phyloP scores from a whole-genome alignment of 2,329 filamentous ascomycete species.

The Colletotrichum horii region DNA sequence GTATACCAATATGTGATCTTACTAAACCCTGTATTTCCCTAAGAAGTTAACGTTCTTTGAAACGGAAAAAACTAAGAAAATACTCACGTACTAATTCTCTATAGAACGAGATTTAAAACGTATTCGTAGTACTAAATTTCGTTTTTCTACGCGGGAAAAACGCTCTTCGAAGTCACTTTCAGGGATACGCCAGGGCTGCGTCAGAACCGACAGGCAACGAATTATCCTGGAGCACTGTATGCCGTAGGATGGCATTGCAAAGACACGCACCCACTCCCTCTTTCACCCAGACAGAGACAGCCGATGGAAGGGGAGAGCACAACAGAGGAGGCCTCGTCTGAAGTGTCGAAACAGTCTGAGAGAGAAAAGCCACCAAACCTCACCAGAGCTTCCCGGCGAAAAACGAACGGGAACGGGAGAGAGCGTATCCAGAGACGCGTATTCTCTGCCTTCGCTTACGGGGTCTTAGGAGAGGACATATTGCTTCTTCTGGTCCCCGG shows the following conservation, averaged over 20 bases:
- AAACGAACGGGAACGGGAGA: not conserved
- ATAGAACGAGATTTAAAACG: too few species aligned
- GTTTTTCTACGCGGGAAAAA: too few species aligned
- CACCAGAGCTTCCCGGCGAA: not conserved
- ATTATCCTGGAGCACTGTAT: too few species aligned
- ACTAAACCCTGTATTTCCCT: too few species aligned
- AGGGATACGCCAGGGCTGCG: too few species aligned
- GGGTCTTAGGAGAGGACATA: not conserved
- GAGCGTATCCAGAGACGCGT: not conserved
- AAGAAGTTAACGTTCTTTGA: too few species aligned
- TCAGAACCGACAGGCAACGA: too few species aligned
- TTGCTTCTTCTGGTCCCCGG: not conserved
- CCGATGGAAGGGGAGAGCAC: not conserved
- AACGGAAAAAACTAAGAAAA: too few species aligned
- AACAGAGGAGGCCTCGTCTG: not conserved
- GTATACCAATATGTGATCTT: too few species aligned
- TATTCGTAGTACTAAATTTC: too few species aligned
- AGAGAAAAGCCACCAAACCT: not conserved
- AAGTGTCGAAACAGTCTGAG: not conserved
- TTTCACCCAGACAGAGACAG: not conserved
- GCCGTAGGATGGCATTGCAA: not conserved
- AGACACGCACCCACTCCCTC: not conserved
- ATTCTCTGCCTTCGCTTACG: slow-evolving; percentile 13
- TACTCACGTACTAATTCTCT: too few species aligned
- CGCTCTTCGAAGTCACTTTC: too few species aligned